Conservation (phyloP, 163 green algal species). For the Trebouxiophyceae sp. region DNA sequence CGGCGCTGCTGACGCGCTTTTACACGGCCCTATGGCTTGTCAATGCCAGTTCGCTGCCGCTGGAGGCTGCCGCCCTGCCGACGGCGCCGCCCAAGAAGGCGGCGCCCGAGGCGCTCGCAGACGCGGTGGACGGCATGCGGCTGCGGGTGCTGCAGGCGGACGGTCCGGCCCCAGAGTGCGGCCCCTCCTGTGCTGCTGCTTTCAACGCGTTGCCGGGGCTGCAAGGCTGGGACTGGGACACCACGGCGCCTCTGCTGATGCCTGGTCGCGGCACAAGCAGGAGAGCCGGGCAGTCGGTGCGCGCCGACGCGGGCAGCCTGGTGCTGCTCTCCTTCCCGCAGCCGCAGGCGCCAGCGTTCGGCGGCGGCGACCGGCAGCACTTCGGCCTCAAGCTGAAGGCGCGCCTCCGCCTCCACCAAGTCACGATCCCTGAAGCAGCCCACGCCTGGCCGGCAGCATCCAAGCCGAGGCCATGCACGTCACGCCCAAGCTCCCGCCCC, state of each 20-base stretch:
- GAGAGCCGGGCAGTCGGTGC: too few relatives aligned
- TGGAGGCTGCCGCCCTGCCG: constrained; percentile 7
- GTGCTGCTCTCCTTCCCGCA: background rate
- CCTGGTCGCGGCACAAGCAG: too few relatives aligned
- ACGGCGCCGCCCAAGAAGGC: background rate
- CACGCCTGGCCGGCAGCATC: too few relatives aligned
- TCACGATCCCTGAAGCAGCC: too few relatives aligned
- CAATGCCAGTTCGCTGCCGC: constrained; percentile 58
- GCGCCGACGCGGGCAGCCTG: background rate
- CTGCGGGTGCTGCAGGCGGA: constrained; percentile 2
- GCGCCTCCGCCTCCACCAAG: too few relatives aligned
- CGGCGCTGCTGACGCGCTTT: constrained; percentile 52
- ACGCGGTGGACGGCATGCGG: background rate
- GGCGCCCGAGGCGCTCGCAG: background rate
- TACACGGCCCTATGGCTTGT: constrained; percentile 70
- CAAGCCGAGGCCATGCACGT: too few relatives aligned
- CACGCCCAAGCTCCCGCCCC: too few relatives aligned
- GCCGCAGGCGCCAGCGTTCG: background rate
- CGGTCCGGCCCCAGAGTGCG: too few relatives aligned
- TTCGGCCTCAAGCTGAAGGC: constrained; percentile 20
- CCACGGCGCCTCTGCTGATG: too few relatives aligned
- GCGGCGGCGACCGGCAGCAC: background rate
- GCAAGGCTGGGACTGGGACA: too few relatives aligned
- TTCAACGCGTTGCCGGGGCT: too few relatives aligned
- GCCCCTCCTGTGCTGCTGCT: too few relatives aligned